These are phyloP conservation scores for Fusarium devonianum DNA, from an alignment of 2,329 filamentous ascomycete genomes.

Conservation along the genomic window DNA sequence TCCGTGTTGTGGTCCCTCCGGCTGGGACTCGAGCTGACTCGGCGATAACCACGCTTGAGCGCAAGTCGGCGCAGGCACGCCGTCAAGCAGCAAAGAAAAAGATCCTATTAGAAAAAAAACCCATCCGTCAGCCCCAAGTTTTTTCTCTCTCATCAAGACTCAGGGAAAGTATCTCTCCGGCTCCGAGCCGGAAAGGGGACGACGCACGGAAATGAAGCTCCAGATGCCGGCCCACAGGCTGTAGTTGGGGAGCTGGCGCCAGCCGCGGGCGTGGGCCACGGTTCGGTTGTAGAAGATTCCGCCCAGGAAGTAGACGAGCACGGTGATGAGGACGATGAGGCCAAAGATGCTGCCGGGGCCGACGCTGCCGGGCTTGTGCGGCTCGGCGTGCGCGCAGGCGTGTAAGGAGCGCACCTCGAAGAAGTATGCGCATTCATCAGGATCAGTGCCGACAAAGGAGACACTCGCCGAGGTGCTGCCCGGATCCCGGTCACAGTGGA, in stretches of 20 bases:
- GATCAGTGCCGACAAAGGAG: slow-evolving; percentile 82
- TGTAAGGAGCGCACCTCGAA: slow-evolving; percentile 90
- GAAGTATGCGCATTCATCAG: slow-evolving; percentile 93
- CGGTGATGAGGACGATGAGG: slow-evolving; percentile 78
- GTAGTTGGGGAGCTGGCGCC: slow-evolving; percentile 95
- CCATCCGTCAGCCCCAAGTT: slow-evolving; percentile 37
- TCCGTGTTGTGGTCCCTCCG: slow-evolving; percentile 65
- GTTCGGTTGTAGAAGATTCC: slow-evolving; percentile 96
- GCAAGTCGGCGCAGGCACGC: slow-evolving; percentile 74
- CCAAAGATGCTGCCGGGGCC: slow-evolving; percentile 81
- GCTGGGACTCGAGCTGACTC: slow-evolving; percentile 63
- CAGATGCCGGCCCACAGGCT: slow-evolving; percentile 89
- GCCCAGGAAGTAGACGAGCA: slow-evolving; percentile 88
- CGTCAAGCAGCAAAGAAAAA: slow-evolving; percentile 72
- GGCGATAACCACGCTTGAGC: slow-evolving; percentile 70
- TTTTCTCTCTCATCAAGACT: slow-evolving; percentile 14
- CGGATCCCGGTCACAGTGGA: slow-evolving; percentile 89
- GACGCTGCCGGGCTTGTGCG: slow-evolving; percentile 75
- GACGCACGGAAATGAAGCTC: slow-evolving; percentile 75
- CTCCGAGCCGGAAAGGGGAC: slow-evolving; percentile 42
- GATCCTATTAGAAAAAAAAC: slow-evolving; percentile 55
- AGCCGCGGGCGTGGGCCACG: slow-evolving; percentile 91
- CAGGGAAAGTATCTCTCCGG: slow-evolving; percentile 42
- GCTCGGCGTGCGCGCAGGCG: slow-evolving; percentile 74
- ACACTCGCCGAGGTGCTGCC: slow-evolving; percentile 71